Base-by-base conservation (phyloP, 192 early-diverging fungal genomes). In the Powellomyces hirtus region DNA sequence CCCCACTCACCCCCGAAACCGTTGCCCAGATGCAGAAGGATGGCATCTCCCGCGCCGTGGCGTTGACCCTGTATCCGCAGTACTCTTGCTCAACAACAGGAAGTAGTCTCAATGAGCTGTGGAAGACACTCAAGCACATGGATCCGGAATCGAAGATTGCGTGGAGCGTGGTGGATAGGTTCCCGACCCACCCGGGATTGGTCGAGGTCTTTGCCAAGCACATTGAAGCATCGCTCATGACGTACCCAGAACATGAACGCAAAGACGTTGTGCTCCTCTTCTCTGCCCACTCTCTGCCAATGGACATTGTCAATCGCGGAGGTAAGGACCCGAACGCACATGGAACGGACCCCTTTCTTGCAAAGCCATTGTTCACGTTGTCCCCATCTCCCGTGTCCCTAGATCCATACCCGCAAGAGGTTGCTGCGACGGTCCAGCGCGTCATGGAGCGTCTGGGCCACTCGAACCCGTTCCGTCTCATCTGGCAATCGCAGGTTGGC, bases 121-220 rank as follows among this genome's bases (percentile, higher is more conserved):
- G 85, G 58, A 81, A 87, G 27, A 75, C 77, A 7, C 75, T 92
- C 30, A 73, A 86, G 72, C 57, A 68, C 11, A 68, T 77, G 0
- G 91, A 93, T 61, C 86, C 89, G 55, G 72, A 83, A 5, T 71
- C 78, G 30, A 77, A 78, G 44, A 84, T 98, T 20, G 74, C 86
- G 70, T 98, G 94, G 94, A 94, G 92, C 68, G 90, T 96, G n/a
- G 94, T 98, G 62, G 96, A 98, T 72, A 82, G 96, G 16, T 98
- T 92, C 91, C 88, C 89, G 31, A 92, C 92, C 2, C 91, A 98
- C 68, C 85, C 91, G 1, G 87, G 89, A 33, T 88, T 98, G 10
- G 73, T 96, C 16, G 82, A 92, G 69, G 87, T 86, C 6, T 92
- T 95, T 75, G 91, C 93, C 0, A 76, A 82, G 50, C 88, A 91